Evolutionary conservation across 2,329 filamentous ascomycete genomes (phyloP), one percentile per base, ranked within the genome.

Genomic region (Phaeosphaeriaceae sp.): DNA sequence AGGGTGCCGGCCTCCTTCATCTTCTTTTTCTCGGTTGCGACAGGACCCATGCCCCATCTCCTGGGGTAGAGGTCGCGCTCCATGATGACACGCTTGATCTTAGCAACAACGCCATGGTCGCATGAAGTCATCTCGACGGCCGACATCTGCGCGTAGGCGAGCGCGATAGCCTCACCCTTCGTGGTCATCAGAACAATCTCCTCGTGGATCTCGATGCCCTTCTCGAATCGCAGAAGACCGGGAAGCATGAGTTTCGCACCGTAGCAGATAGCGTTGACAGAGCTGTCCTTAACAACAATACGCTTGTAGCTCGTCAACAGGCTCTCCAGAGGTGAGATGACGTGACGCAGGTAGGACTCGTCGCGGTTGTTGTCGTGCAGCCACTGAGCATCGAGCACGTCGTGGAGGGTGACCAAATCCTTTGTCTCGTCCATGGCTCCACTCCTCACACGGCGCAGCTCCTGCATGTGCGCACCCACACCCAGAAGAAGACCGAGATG

Each of bases 61-160:
- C 93, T 88, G 64, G 95, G 95, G 86, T 99, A 99, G 58, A 98
- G 86, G 78, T 98, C 95, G 72, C 95, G 91, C 86, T 99, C 95
- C 95, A 99, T 99, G 80, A 99, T 99, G 81, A 93, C 97, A 73
- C 95, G 90, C 89, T 99, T 99, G 78, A 99, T 92, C 86, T 97
- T 98, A 71, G 95, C 95, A 58, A 98, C 94, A 58, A 97, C 93
- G 71, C 95, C 95, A 81, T 99, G 95, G 77, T 98, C 93, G 81
- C 95, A 98, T 33, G 93, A 94, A 27, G 92, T 92, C 81, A 99
- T 91, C 83, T 98, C 95, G 49, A 97, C 93, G 2, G 93, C 96
- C 41, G 93, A 97, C 95, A 99, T 99, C 80, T 96, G 92, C 19
- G 95, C 93, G 73, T 97, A 96, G 72, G 91, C 95, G 61, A 99